Conservation (phyloP, 2,329 filamentous ascomycete genomes). For the Sphaerulina vaccinii region DNA sequence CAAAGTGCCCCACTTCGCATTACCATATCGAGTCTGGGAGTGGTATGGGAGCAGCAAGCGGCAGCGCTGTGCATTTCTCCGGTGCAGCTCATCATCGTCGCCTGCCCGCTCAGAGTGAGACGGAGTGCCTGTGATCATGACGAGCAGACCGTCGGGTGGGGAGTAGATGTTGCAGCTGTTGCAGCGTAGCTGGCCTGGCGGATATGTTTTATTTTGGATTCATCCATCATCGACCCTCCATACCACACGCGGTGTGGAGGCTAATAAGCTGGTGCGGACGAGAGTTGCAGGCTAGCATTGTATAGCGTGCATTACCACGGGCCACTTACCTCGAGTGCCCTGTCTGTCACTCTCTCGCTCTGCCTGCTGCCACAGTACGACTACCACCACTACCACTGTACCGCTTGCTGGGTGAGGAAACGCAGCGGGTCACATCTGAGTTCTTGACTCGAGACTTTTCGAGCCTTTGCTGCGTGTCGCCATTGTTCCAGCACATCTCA, state of each 20-base stretch:
- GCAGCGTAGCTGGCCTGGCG: too few relatives aligned
- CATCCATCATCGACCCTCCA: neutral
- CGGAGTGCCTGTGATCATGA: too few relatives aligned
- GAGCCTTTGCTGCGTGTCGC: too few relatives aligned
- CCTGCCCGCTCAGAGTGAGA: too few relatives aligned
- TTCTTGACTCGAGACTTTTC: too few relatives aligned
- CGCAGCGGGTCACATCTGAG: too few relatives aligned
- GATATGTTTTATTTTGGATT: neutral
- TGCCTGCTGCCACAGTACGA: neutral
- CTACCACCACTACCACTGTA: neutral
- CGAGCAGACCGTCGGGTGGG: too few relatives aligned
- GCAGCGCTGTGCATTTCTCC: neutral
- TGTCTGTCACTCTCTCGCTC: neutral
- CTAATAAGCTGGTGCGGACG: neutral
- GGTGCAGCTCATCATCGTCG: too few relatives aligned
- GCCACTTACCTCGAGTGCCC: too few relatives aligned
- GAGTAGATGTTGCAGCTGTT: too few relatives aligned
- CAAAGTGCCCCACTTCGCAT: conserved; percentile 1
- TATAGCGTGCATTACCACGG: neutral
- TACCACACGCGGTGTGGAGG: neutral
- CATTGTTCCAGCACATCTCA: neutral
- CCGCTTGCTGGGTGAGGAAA: too few relatives aligned
- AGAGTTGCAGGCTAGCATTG: neutral
- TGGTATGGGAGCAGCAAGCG: too few relatives aligned
- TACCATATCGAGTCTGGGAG: conserved; percentile 6